phyloP scores from a whole-genome alignment of 1,139 yeast species.

The Ashbya aceris region DNA sequence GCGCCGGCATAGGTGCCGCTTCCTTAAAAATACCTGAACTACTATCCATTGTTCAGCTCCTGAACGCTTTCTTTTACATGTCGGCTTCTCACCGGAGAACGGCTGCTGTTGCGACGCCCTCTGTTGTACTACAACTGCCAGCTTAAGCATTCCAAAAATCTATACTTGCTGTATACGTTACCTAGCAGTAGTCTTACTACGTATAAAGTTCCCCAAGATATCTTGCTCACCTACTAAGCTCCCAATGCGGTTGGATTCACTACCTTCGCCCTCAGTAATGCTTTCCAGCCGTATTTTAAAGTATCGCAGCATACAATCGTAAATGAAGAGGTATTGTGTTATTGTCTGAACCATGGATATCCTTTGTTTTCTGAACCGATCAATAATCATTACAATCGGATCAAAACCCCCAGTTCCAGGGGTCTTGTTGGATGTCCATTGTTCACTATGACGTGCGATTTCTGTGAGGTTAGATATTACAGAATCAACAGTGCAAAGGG shows the following conservation, averaged over 20 bases:
- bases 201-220: constrained; percentile 6
- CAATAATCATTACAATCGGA: constrained; percentile 38
- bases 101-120: too few species aligned
- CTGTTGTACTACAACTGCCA: too few species aligned
- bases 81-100: too few species aligned
- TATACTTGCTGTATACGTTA: too few species aligned
- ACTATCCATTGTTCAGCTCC: too few species aligned
- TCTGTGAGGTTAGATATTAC: constrained; percentile 27
- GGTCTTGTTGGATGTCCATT: constrained; percentile 5
- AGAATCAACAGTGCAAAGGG: constrained; percentile 66
- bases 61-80: too few species aligned
- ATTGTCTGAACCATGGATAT: constrained; percentile 80
- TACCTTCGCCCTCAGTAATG: neutral
- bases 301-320: constrained; percentile 40
- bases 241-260: neutral
- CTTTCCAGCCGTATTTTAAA: constrained; percentile 18
- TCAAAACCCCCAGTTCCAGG: constrained; percentile 32
- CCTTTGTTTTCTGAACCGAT: constrained; percentile 61
- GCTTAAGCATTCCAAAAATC: too few species aligned
- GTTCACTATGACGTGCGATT: constrained; percentile 14
- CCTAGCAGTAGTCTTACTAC: neutral
- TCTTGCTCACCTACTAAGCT: constrained; percentile 1
- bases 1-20: neutral
- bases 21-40: too few species aligned
- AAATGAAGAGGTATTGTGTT: constrained; percentile 65